A percentile compares a stretch with the other conserved stretches of the same genome.
phyloP scores from a whole-genome alignment of 2,329 filamentous ascomycete species.

The Botrytis elliptica region DNA sequence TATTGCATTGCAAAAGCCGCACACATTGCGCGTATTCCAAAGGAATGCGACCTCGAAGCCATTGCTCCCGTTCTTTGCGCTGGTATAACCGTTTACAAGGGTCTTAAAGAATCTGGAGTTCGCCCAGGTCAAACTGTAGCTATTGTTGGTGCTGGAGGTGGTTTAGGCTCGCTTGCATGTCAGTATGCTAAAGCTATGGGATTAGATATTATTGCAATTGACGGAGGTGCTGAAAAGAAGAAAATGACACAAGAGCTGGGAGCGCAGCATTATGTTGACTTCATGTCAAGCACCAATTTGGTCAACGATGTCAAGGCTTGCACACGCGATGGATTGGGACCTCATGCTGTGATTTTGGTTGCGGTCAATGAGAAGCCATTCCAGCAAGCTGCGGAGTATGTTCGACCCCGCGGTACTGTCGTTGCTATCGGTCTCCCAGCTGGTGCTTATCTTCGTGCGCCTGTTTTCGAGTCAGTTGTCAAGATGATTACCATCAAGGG shows the following conservation, averaged over 20 bases:
- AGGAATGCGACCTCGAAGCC: conserved; percentile 72
- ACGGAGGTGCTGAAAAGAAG: conserved; percentile 78
- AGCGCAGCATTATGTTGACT: conserved; percentile 75
- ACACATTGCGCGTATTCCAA: conserved; percentile 79
- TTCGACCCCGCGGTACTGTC: conserved; percentile 77
- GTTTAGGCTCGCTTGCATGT: conserved; percentile 73
- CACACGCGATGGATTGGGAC: conserved; percentile 77
- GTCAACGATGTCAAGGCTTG: conserved; percentile 81
- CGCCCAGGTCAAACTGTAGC: conserved; percentile 75
- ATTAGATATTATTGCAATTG: conserved; percentile 75
- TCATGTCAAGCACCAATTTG: conserved; percentile 70
- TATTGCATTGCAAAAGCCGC: conserved; percentile 85
- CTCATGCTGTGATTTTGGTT: conserved; percentile 82
- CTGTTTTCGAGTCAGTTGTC: conserved; percentile 86
- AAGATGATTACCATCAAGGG: conserved; percentile 92
- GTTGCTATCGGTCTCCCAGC: conserved; percentile 88
- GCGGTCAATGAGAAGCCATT: conserved; percentile 90
- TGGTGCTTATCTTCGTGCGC: conserved; percentile 73
- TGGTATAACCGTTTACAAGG: conserved; percentile 87
- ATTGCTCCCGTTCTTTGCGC: conserved; percentile 81
- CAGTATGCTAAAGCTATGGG: conserved; percentile 95
- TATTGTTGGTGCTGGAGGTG: conserved; percentile 83
- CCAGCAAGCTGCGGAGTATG: conserved; percentile 87
- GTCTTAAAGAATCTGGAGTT: conserved; percentile 78
- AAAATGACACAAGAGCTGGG: conserved; percentile 69